Evolutionary conservation across 805 yeast species (phyloP).

Genomic region (Wickerhamiella dianesei): DNA sequence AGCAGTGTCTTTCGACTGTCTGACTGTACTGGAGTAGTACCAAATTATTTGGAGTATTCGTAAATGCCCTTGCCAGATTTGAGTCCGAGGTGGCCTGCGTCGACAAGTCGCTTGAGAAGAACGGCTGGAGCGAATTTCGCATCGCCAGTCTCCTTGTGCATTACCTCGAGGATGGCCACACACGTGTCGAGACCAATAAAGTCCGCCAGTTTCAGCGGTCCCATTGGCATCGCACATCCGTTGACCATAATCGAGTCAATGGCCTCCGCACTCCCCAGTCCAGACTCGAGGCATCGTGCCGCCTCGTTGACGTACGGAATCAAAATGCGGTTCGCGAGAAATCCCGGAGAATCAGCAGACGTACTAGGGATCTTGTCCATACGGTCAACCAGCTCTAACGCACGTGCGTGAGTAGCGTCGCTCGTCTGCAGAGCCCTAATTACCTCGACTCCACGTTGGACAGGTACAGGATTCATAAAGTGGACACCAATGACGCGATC

Average conservation of each 20-base stretch:
- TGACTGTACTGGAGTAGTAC: too few species aligned
- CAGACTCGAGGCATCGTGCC: slow-evolving; percentile 27
- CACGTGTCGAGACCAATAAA: slow-evolving; percentile 33
- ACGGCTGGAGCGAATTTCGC: slow-evolving; percentile 31
- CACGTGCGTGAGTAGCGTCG: slow-evolving; percentile 21
- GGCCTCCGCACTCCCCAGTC: slow-evolving; percentile 28
- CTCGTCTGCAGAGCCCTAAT: slow-evolving; percentile 30
- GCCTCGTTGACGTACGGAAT: slow-evolving; percentile 34
- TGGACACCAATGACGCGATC: slow-evolving; percentile 30
- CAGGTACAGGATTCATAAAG: slow-evolving; percentile 35
- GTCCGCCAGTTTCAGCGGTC: slow-evolving; percentile 31
- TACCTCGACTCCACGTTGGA: slow-evolving; percentile 32
- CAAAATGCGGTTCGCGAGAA: slow-evolving; percentile 30
- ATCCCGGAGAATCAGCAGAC: slow-evolving; percentile 30
- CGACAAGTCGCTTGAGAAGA: slow-evolving; percentile 27
- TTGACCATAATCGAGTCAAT: slow-evolving; percentile 31
- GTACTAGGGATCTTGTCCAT: slow-evolving; percentile 28
- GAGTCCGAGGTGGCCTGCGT: slow-evolving; percentile 31
- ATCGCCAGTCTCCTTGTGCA: slow-evolving; percentile 28
- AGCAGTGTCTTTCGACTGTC: too few species aligned
- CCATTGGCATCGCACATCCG: slow-evolving; percentile 36
- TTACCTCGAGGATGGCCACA: slow-evolving; percentile 29
- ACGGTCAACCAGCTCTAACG: slow-evolving; percentile 23
- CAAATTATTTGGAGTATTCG: slow-evolving; percentile 3
- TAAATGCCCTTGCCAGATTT: slow-evolving; percentile 32